Base-by-base conservation (phyloP, 495 filamentous ascomycete genomes). In the Aspergillus cristatus region DNA sequence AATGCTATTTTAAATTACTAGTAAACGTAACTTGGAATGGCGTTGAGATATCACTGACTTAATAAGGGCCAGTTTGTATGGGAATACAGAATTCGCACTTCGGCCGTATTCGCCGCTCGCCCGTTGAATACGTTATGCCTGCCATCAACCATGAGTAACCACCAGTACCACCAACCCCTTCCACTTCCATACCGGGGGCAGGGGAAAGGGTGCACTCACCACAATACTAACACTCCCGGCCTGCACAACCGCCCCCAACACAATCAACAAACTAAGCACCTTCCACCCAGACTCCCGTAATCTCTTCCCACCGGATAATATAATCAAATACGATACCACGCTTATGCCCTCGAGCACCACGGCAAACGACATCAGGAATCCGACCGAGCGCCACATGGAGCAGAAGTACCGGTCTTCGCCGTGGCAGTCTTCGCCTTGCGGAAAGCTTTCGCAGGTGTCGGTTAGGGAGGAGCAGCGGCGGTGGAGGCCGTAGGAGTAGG, bases 321-420 rank as follows among this genome's bases (percentile, higher is more conserved):
- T 75, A 14, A 86, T 71, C 31, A 82, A 47, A 56, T 84, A 93
- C 2, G 79, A 71, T 10, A 93, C 78, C 12, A 93, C 53, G 30
- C 75, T 78, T 36, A 81, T 82, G 13, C 84, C 71, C 62, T 94
- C 77, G 18, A 88, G 45, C 26, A 94, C 75, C 24, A 85, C 70
- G 16, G 82, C 74, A 45, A 94, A 82, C 37, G 74, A 81, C 76
- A 94, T 86, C 37, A 94, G 62, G 56, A 94, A 95, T 7, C 83
- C 87, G 38, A 86, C 77, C 29, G 78, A 81, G 22, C 84, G 75
- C 90, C 90, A 97, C 75, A 93, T 82, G 43, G 76, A 81, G 63
- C 90, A 94, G 69, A 97, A 94, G 58, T 79, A 76, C 18, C 78
- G 72, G 51, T 84, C 74, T 33, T 68, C 65, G 48, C 74, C 78